Conservation (phyloP, 371 early-diverging fungal species). For the Mortierella sp. region DNA sequence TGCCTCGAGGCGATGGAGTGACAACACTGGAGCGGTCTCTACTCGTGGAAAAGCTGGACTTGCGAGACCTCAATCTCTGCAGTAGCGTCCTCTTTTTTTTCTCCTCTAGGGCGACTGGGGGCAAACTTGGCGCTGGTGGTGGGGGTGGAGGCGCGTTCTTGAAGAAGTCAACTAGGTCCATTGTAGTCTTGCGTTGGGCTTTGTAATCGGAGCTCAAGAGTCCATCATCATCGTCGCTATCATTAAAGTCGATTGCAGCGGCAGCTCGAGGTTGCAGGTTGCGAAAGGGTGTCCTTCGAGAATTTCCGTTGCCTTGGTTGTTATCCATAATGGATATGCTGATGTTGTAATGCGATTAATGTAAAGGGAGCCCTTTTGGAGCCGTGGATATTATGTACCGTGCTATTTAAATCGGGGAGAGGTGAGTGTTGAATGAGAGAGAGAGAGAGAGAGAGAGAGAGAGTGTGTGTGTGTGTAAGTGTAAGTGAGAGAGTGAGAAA, state of each 20-base stretch:
- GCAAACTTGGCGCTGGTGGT: constrained; percentile 11
- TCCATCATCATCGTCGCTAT: constrained; percentile 37
- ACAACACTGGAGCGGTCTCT: neutral
- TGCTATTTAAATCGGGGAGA: neutral
- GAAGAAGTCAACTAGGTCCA: constrained; percentile 51
- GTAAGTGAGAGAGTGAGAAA: neutral
- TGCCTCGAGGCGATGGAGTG: neutral
- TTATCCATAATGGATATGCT: constrained; percentile 8
- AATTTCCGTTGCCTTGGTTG: neutral
- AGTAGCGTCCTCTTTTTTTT: constrained; percentile 48
- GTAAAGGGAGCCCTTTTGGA: neutral
- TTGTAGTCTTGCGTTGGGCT: constrained; percentile 31
- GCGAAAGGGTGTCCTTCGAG: constrained; percentile 18
- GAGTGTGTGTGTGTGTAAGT: neutral
- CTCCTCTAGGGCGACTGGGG: constrained; percentile 28
- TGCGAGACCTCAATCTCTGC: constrained; percentile 37
- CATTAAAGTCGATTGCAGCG: constrained; percentile 40
- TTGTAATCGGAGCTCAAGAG: constrained; percentile 39
- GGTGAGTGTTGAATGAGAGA: constrained; percentile 4
- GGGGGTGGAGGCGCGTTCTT: constrained; percentile 40
- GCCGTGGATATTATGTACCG: neutral
- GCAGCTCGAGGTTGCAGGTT: constrained; percentile 51
- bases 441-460: neutral
- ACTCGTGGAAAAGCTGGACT: constrained; percentile 9
- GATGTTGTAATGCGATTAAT: neutral